Evolutionary conservation across 2,329 filamentous ascomycete species (phyloP).

Genomic region (Cercospora citrullina): DNA sequence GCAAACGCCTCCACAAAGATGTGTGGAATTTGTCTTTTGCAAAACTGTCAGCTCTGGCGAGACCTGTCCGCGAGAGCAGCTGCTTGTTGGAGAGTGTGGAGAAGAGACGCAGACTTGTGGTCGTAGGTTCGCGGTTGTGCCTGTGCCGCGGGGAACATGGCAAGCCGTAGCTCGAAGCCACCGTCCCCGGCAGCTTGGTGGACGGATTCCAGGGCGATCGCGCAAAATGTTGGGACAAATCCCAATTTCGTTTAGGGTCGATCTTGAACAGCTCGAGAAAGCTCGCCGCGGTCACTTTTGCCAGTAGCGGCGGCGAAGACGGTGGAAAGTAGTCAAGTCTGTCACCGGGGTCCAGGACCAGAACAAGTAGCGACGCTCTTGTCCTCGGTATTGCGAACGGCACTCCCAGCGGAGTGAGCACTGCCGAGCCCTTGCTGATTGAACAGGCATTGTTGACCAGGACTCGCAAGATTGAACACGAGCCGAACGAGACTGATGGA

Average conservation of each 20-base stretch:
- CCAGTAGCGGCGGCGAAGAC: slow-evolving; percentile 5
- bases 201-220: slow-evolving; percentile 19
- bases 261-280: slow-evolving; percentile 18
- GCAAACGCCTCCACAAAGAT: background rate
- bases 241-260: slow-evolving; percentile 28
- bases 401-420: slow-evolving; percentile 17
- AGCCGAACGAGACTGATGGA: background rate
- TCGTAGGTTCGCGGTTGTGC: slow-evolving; percentile 23
- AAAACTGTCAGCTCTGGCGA: slow-evolving; percentile 22
- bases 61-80: background rate
- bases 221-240: slow-evolving; percentile 20
- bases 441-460: background rate
- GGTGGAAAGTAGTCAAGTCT: slow-evolving; percentile 17
- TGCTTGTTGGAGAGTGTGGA: background rate
- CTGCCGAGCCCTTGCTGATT: slow-evolving; percentile 1
- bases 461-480: background rate
- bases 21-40: background rate
- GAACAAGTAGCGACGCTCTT: background rate
- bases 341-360: background rate
- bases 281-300: background rate
- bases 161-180: slow-evolving; percentile 20
- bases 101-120: slow-evolving; percentile 14
- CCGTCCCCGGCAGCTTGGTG: slow-evolving; percentile 25
- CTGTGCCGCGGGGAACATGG: slow-evolving; percentile 22
- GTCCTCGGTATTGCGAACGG: slow-evolving; percentile 21